Evolutionary conservation across 306 rosid genomes (phyloP).

Genomic region (Spatholobus suberectus): DNA sequence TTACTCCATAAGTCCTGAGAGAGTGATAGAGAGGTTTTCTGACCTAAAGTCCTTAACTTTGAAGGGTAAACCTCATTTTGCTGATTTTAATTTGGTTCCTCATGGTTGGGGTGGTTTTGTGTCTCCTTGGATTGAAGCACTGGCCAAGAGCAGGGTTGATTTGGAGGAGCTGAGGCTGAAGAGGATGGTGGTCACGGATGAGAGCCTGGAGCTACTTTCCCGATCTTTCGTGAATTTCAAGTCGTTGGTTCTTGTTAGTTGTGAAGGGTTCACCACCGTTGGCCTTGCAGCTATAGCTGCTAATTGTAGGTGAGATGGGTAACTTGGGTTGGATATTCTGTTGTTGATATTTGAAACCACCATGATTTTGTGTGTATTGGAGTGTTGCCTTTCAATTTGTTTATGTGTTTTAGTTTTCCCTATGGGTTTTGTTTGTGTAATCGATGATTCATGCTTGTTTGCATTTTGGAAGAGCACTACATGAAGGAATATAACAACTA

Average conservation of each 20-base stretch:
- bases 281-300: slow-evolving; percentile 15
- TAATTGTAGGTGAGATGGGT: slow-evolving; percentile 3
- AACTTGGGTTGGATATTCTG: neutral
- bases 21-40: slow-evolving; percentile 62
- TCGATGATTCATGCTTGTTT: neutral
- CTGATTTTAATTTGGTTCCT: slow-evolving; percentile 81
- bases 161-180: slow-evolving; percentile 6
- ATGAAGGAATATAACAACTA: neutral
- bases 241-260: slow-evolving; percentile 11
- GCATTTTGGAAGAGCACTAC: neutral
- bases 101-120: slow-evolving; percentile 72
- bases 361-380: neutral
- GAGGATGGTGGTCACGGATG: slow-evolving; percentile 13
- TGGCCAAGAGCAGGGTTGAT: neutral
- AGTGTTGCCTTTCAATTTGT: neutral
- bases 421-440: neutral
- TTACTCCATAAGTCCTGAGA: slow-evolving; percentile 70
- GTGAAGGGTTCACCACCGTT: neutral
- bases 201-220: neutral
- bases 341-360: neutral
- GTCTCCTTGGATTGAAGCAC: slow-evolving; percentile 42
- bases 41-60: slow-evolving; percentile 62
- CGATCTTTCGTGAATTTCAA: slow-evolving; percentile 8
- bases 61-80: slow-evolving; percentile 84
- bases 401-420: neutral